Percentiles rank a stretch among this genome's conserved stretches.
Conservation (phyloP, 1,139 yeast species). For the Hyphopichia burtonii region DNA sequence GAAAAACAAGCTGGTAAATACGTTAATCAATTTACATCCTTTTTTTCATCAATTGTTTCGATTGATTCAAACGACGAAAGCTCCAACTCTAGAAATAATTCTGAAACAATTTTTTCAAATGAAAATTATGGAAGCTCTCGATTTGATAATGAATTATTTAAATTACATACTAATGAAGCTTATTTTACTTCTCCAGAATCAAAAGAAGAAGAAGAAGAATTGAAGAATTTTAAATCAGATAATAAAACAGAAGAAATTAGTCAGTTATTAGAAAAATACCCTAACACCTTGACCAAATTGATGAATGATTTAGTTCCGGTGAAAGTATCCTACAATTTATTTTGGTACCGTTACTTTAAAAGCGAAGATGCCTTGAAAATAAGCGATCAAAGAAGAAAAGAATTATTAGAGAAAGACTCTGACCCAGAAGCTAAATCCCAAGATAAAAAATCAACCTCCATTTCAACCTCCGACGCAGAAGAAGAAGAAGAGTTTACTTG, state of each 20-base stretch:
- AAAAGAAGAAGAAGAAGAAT: constrained; percentile 14
- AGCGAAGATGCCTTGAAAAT: constrained; percentile 54
- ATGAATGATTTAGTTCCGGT: constrained; percentile 71
- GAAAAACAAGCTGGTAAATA: constrained; percentile 65
- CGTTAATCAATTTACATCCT: constrained; percentile 55
- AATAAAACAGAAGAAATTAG: constrained; percentile 54
- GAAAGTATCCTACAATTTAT: constrained; percentile 54
- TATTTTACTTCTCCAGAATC: constrained; percentile 12
- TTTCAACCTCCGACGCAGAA: constrained; percentile 30
- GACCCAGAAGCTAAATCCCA: constrained; percentile 14
- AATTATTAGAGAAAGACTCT: constrained; percentile 45
- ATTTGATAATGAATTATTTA: constrained; percentile 40
- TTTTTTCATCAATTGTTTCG: constrained; percentile 53
- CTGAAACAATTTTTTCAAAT: constrained; percentile 8
- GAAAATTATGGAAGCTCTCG: constrained; percentile 41
- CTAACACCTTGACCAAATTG: constrained; percentile 50
- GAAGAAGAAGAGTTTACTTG: constrained; percentile 53
- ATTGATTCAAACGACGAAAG: constrained; percentile 22
- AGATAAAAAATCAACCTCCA: constrained; percentile 5
- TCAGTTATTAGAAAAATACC: constrained; percentile 45
- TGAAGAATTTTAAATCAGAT: constrained; percentile 42
- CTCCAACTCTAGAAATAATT: constrained; percentile 4
- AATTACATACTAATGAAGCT: constrained; percentile 35
- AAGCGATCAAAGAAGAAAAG: constrained; percentile 67
- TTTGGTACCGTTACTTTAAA: constrained; percentile 76